Percentiles rank a stretch among this genome's conserved stretches.
These are phyloP conservation scores for Terfezia claveryi DNA, from an alignment of 495 filamentous ascomycete genomes.

Conservation along the genomic window DNA sequence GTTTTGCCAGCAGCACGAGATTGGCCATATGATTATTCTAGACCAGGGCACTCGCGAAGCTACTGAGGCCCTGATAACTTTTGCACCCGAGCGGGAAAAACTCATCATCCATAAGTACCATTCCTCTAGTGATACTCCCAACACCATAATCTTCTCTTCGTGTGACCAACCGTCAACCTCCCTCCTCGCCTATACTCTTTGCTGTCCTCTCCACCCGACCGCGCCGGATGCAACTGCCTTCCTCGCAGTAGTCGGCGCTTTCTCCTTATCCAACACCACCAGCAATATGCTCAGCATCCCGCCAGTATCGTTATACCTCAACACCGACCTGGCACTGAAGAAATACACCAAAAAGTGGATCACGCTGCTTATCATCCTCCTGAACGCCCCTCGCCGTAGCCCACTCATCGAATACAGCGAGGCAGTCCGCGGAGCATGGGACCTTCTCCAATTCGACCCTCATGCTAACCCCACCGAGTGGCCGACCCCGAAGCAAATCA, in stretches of 20 bases:
- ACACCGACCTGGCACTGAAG: constrained; percentile 24
- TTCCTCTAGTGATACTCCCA: constrained; percentile 30
- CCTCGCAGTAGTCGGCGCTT: constrained; percentile 33
- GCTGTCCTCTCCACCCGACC: constrained; percentile 25
- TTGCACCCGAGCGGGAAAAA: constrained; percentile 20
- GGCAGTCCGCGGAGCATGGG: constrained; percentile 25
- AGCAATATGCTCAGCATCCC: too few relatives aligned
- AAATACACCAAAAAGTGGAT: constrained; percentile 22
- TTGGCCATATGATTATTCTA: constrained; percentile 34
- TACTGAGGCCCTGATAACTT: constrained; percentile 6
- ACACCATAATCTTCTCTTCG: constrained; percentile 28
- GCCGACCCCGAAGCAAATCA: constrained; percentile 24
- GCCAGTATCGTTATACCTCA: too few relatives aligned
- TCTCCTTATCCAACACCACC: constrained; percentile 3
- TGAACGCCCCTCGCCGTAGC: background rate
- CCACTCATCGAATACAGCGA: background rate
- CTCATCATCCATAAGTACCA: constrained; percentile 35
- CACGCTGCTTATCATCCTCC: background rate
- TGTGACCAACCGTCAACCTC: constrained; percentile 33
- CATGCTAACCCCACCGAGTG: constrained; percentile 3
- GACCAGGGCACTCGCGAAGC: constrained; percentile 32
- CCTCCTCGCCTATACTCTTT: constrained; percentile 35
- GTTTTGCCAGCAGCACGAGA: constrained; percentile 13
- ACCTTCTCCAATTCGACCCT: constrained; percentile 23
- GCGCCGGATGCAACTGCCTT: constrained; percentile 28